Conservation (phyloP, 805 yeast species). For the Candida namnaoensis region DNA sequence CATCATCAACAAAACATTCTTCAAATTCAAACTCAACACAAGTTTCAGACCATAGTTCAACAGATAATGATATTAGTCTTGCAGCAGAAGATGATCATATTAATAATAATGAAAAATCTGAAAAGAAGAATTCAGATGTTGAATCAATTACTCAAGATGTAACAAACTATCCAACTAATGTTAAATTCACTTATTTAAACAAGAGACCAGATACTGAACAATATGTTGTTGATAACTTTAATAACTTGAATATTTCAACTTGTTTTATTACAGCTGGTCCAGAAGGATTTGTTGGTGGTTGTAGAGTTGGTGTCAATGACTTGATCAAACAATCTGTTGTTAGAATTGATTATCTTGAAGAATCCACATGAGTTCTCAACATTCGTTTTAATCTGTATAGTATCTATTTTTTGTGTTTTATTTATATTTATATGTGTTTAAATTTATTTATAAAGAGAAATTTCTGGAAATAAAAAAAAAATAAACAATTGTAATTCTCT, state of each 20-base stretch:
- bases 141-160: too few relatives aligned
- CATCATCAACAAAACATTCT: too few relatives aligned
- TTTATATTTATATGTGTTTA: too few relatives aligned
- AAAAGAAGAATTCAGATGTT: background rate
- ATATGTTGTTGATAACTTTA: slow-evolving; percentile 25
- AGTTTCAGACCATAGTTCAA: background rate
- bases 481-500: too few relatives aligned
- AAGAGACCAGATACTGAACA: slow-evolving; percentile 35
- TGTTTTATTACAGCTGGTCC: slow-evolving; percentile 61
- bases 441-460: too few relatives aligned
- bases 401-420: too few relatives aligned
- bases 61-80: background rate
- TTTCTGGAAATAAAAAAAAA: too few relatives aligned
- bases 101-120: slow-evolving; percentile 3
- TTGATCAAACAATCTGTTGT: slow-evolving; percentile 22
- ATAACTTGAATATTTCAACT: slow-evolving; percentile 28
- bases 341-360: slow-evolving; percentile 22
- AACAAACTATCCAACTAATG: slow-evolving; percentile 2
- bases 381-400: too few relatives aligned
- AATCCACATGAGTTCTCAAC: slow-evolving; percentile 10
- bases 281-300: slow-evolving; percentile 42
- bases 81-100: background rate
- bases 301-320: slow-evolving; percentile 39
- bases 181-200: slow-evolving; percentile 7
- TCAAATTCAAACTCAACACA: too few relatives aligned